Percentiles rank a stretch among this genome's conserved stretches.
Conservation (phyloP, 176 grass and related monocot species). For the Luzula sylvatica region DNA sequence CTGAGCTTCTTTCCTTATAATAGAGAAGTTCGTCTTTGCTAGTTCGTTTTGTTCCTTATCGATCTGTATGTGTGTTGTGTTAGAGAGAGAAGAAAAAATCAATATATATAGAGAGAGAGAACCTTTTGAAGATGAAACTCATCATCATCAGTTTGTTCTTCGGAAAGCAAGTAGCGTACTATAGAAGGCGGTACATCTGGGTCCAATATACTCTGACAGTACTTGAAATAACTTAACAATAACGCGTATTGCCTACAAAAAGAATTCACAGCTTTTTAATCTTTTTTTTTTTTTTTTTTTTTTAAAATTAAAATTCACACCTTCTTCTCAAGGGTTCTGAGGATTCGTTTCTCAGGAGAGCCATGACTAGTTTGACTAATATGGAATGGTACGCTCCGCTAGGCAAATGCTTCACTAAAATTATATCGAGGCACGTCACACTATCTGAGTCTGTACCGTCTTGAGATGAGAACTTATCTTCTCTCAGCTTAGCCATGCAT, state of each 20-base stretch:
- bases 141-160: constrained; percentile 78
- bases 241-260: constrained; percentile 89
- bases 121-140: constrained; percentile 85
- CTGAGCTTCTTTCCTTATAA: constrained; percentile 87
- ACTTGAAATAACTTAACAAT: constrained; percentile 89
- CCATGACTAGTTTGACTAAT: constrained; percentile 79
- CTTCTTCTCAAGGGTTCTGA: constrained; percentile 92
- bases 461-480: constrained; percentile 86
- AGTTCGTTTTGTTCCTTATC: constrained; percentile 82
- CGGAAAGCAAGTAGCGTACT: constrained; percentile 60
- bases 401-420: constrained; percentile 65
- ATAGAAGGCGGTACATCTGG: constrained; percentile 77
- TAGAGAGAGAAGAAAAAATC: neutral
- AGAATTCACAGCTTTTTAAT: neutral
- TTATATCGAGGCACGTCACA: constrained; percentile 74
- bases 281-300: neutral
- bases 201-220: constrained; percentile 77
- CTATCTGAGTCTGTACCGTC: constrained; percentile 64
- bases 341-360: constrained; percentile 69
- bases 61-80: constrained; percentile 35
- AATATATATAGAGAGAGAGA: neutral
- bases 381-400: constrained; percentile 83
- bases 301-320: constrained; percentile 24
- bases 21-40: constrained; percentile 57
- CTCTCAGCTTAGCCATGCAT: constrained; percentile 93